These are phyloP conservation scores for Pichia gijzeniarum DNA, from an alignment of 805 yeast species.

Conservation along the genomic window DNA sequence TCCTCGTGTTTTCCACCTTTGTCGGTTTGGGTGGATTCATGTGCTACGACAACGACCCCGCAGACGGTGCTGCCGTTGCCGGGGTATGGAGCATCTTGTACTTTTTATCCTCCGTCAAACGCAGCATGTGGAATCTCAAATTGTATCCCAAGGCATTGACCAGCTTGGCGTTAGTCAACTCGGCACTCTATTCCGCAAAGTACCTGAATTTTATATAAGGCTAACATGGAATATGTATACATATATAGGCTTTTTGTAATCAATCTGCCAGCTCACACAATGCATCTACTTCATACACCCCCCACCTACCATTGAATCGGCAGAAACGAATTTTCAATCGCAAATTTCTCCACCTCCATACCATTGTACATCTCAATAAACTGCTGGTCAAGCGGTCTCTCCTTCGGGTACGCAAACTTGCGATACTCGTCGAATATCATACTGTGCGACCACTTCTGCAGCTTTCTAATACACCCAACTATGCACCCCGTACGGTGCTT, in stretches of 20 bases:
- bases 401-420: slow-evolving; percentile 90
- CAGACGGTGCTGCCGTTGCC: slow-evolving; percentile 74
- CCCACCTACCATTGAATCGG: slow-evolving; percentile 57
- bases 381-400: slow-evolving; percentile 92
- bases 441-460: slow-evolving; percentile 89
- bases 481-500: slow-evolving; percentile 96
- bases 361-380: slow-evolving; percentile 86
- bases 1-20: slow-evolving; percentile 52
- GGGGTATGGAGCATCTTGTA: slow-evolving; percentile 80
- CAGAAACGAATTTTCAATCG: slow-evolving; percentile 47
- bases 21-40: slow-evolving; percentile 66
- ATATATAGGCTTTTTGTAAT: not conserved
- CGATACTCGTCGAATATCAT: slow-evolving; percentile 95
- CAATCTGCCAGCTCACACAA: too few relatives aligned
- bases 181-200: slow-evolving; percentile 61
- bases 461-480: slow-evolving; percentile 82
- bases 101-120: slow-evolving; percentile 60
- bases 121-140: slow-evolving; percentile 48
- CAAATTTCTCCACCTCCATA: slow-evolving; percentile 48
- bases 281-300: too few relatives aligned
- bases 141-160: slow-evolving; percentile 57
- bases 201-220: slow-evolving; percentile 3
- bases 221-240: not conserved
- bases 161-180: slow-evolving; percentile 53
- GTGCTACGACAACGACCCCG: slow-evolving; percentile 67